These are phyloP conservation scores for Phalaenopsis hybrid DNA, from an alignment of 116 monocot genomes.

Conservation along the genomic window DNA sequence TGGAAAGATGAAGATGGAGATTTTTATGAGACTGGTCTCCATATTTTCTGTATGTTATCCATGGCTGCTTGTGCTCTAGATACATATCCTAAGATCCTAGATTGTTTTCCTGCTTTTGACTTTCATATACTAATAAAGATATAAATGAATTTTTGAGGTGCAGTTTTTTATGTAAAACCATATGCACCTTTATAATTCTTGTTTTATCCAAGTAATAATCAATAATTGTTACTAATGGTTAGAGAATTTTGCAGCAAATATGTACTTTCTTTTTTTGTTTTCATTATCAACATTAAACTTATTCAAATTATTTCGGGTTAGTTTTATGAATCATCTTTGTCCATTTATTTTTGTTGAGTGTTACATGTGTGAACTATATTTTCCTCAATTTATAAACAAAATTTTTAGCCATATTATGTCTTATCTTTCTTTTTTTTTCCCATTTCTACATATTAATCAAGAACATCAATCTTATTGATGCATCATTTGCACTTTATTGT, in stretches of 20 bases:
- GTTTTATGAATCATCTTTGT: background rate
- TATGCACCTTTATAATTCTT: background rate
- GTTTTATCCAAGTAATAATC: background rate
- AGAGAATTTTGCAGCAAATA: background rate
- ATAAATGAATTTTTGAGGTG: background rate
- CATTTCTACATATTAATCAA: too few relatives aligned
- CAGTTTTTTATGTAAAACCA: background rate
- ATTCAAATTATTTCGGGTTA: background rate
- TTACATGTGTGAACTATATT: too few relatives aligned
- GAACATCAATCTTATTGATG: too few relatives aligned
- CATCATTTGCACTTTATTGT: too few relatives aligned
- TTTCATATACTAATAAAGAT: background rate
- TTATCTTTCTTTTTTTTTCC: too few relatives aligned
- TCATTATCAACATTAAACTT: background rate
- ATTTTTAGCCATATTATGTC: too few relatives aligned
- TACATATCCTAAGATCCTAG: background rate
- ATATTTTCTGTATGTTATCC: conserved; percentile 85
- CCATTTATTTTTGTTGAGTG: too few relatives aligned
- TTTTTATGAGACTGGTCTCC: conserved; percentile 97
- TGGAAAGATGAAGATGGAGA: conserved; percentile 97
- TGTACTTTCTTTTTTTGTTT: background rate
- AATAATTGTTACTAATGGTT: background rate
- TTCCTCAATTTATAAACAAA: too few relatives aligned
- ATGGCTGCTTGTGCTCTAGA: background rate
- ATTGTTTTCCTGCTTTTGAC: background rate